phyloP scores from a whole-genome alignment of 306 rosid genomes.

The Coriaria nepalensis region DNA sequence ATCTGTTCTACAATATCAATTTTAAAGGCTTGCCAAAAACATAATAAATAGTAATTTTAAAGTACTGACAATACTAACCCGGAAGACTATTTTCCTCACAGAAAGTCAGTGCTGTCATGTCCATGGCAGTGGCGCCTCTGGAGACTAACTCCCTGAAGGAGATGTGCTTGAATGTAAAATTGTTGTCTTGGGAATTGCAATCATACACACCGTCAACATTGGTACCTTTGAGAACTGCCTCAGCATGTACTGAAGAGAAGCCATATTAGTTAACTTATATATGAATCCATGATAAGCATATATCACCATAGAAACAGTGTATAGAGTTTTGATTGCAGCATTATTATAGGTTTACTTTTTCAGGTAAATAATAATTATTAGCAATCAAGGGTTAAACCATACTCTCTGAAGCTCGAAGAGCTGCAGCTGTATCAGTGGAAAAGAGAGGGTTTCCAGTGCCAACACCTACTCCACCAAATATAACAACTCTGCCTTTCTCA shows the following conservation, averaged over 20 bases:
- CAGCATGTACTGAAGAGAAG: slow-evolving; percentile 32
- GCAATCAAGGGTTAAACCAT: slow-evolving; percentile 8
- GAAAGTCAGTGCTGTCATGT: slow-evolving; percentile 30
- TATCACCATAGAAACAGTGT: too few species aligned
- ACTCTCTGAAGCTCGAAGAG: slow-evolving; percentile 35
- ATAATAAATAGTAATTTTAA: neutral
- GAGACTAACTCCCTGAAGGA: slow-evolving; percentile 30
- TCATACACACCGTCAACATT: slow-evolving; percentile 42
- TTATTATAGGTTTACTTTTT: too few species aligned
- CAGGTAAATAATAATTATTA: neutral
- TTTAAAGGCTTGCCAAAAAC: neutral
- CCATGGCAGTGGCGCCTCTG: slow-evolving; percentile 35
- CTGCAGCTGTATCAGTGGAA: slow-evolving; percentile 36
- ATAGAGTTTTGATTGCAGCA: too few species aligned
- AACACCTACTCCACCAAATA: slow-evolving; percentile 41
- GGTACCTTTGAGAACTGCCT: slow-evolving; percentile 40
- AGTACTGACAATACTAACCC: slow-evolving; percentile 13
- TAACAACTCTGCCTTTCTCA: slow-evolving; percentile 38
- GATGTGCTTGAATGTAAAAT: slow-evolving; percentile 40
- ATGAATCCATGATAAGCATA: slow-evolving; percentile 3
- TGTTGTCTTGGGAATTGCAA: slow-evolving; percentile 38
- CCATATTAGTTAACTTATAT: neutral
- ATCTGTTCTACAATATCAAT: neutral
- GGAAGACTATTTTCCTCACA: slow-evolving; percentile 38
- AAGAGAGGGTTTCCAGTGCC: slow-evolving; percentile 36